phyloP scores from a whole-genome alignment of 2,329 filamentous ascomycete genomes.

The Apiospora saccharicola region DNA sequence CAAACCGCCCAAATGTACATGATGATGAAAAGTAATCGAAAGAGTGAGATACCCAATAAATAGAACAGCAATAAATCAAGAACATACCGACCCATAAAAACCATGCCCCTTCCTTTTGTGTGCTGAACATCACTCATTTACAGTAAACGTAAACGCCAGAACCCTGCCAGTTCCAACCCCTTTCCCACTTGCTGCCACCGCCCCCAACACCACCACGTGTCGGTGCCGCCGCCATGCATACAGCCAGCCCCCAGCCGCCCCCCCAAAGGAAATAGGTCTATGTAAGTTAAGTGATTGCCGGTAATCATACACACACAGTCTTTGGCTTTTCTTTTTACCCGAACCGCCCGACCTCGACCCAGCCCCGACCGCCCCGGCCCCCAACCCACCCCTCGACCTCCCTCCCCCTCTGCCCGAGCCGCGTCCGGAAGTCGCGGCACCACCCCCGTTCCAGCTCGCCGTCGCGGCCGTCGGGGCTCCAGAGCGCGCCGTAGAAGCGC shows the following conservation, averaged over 20 bases:
- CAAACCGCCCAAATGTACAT: neutral
- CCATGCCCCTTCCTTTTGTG: neutral
- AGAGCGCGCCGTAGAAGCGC: constrained; percentile 37
- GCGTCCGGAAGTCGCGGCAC: constrained; percentile 35
- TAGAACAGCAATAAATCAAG: neutral
- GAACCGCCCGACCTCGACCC: constrained; percentile 37
- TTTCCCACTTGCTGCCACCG: neutral
- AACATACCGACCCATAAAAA: neutral
- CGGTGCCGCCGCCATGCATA: neutral
- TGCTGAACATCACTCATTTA: neutral
- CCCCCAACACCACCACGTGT: neutral
- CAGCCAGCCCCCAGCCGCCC: neutral
- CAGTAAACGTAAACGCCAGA: neutral
- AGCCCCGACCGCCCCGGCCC: constrained; percentile 32
- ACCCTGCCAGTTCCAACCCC: neutral
- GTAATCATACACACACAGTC: too few relatives aligned
- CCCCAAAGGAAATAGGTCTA: too few relatives aligned
- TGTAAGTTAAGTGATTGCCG: too few relatives aligned
- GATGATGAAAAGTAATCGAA: neutral
- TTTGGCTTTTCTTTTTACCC: too few relatives aligned
- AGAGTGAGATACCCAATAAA: neutral
- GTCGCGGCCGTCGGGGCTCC: constrained; percentile 30
- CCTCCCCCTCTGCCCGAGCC: constrained; percentile 33
- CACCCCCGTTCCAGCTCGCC: constrained; percentile 38
- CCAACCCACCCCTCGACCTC: constrained; percentile 30